Base-by-base conservation (phyloP, 768 basidiomycete genomes). In the Suillus clintonianus region DNA sequence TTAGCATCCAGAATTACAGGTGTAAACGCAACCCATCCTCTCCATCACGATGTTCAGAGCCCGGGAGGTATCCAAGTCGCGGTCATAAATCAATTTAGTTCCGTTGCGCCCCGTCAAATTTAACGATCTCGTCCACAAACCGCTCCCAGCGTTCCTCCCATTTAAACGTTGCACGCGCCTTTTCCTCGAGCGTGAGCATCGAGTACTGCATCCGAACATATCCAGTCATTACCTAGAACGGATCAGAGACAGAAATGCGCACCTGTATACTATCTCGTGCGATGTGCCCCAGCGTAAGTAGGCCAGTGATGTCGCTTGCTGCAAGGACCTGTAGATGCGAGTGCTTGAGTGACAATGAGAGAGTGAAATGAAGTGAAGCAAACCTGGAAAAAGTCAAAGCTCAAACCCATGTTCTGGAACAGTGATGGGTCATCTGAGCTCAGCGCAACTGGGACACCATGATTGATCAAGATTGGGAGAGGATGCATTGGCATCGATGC, bases 401-500 rank as follows among this genome's bases (percentile, higher is more conserved):
- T 87, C 6, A 93, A 79, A 0, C 90, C 90, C 85, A 89, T 86
- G 67, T 89, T 90, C 15, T 90, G 89, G 68, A 94, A 93, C 27
- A 88, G 81, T 0, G 89, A 79, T 4, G 92, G 92, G 68, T 93
- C 91, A 68, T 93, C 92, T 7, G 88, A 90, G 69, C 82, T 85
- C 4, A 93, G 80, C 0, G 85, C 86, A 8, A 93, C 87, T 3
- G 88, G 87, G 9, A 92, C 82, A 1, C 90, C 90, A 64, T 91
- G 80, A 72, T 90, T 92, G 56, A 93, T 71, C 42, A 91, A 70
- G n/a, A 84, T 79, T 1, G 90, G 89, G 32, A 93, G 78, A 1
- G 89, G 90, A 71, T 93, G 91, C 83, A 86, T 88, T 3, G 88
- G 88, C 86, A 92, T 92, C 5, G 90, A 91, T 10, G 89, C 86